These are phyloP conservation scores for Lineolata rhizophorae DNA, from an alignment of 495 filamentous ascomycete genomes.

Conservation along the genomic window DNA sequence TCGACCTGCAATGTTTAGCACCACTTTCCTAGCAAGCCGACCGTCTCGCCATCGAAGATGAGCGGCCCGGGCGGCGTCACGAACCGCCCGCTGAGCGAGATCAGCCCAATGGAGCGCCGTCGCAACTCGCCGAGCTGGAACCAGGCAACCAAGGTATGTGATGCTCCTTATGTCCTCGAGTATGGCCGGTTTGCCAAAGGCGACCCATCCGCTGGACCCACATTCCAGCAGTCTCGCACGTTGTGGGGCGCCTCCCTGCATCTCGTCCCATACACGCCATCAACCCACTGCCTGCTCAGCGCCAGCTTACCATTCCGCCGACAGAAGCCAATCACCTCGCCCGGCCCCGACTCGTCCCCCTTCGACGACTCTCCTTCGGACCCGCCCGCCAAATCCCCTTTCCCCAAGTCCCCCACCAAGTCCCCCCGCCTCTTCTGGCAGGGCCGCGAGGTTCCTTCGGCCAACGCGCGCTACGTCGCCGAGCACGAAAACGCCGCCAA, in stretches of 20 bases:
- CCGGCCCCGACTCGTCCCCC: constrained; percentile 34
- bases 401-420: constrained; percentile 4
- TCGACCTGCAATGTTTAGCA: too few species aligned
- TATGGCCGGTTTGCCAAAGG: too few species aligned
- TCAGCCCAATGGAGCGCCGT: constrained; percentile 16
- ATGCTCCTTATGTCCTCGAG: too few species aligned
- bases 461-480: constrained; percentile 35
- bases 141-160: constrained; percentile 18
- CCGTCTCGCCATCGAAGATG: too few species aligned
- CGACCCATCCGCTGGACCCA: too few species aligned
- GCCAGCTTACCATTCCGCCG: too few species aligned
- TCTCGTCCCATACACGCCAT: too few species aligned
- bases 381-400: constrained; percentile 5
- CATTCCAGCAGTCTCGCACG: too few species aligned
- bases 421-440: constrained; percentile 77
- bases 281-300: too few species aligned
- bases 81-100: constrained; percentile 19
- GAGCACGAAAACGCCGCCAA: constrained; percentile 42
- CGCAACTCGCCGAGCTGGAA: constrained; percentile 23
- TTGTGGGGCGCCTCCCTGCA: too few species aligned
- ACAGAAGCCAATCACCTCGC: not conserved
- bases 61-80: too few species aligned
- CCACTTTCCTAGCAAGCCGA: too few species aligned
- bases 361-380: constrained; percentile 31
- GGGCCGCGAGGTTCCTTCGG: constrained; percentile 36